Conservation (phyloP, 2,329 filamentous ascomycete genomes). For the Cladosporium sp. region DNA sequence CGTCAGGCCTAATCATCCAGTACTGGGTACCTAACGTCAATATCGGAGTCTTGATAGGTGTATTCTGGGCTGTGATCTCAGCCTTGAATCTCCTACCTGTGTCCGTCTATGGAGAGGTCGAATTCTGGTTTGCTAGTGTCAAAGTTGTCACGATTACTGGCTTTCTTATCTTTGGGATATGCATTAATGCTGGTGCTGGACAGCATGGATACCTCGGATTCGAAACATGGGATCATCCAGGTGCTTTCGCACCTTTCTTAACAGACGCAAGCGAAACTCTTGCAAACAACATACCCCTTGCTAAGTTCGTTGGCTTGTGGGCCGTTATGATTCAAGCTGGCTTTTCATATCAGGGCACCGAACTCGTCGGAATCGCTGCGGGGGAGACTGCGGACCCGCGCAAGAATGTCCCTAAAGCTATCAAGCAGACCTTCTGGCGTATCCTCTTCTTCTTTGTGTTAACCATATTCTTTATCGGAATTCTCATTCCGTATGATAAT, state of each 20-base stretch:
- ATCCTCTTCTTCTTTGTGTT: conserved; percentile 35
- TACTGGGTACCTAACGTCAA: conserved; percentile 39
- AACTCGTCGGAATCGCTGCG: conserved; percentile 50
- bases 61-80: conserved; percentile 34
- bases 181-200: conserved; percentile 38
- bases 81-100: conserved; percentile 48
- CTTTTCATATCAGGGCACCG: conserved; percentile 52
- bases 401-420: conserved; percentile 37
- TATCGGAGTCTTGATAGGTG: conserved; percentile 33
- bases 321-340: too few relatives aligned
- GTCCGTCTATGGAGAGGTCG: conserved; percentile 49
- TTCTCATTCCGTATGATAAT: conserved; percentile 32
- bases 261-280: not conserved
- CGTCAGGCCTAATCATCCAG: conserved; percentile 34
- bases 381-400: conserved; percentile 50
- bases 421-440: conserved; percentile 33
- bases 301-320: too few relatives aligned
- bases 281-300: conserved; percentile 16
- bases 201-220: conserved; percentile 57
- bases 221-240: conserved; percentile 40
- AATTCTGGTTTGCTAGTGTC: conserved; percentile 50
- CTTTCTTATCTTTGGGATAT: conserved; percentile 37
- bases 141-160: conserved; percentile 51
- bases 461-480: conserved; percentile 34
- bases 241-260: conserved; percentile 34